Evolutionary conservation across 2,329 filamentous ascomycete species (phyloP), one percentile per base, ranked within the genome.

Genomic region (Cytospora leucostoma): DNA sequence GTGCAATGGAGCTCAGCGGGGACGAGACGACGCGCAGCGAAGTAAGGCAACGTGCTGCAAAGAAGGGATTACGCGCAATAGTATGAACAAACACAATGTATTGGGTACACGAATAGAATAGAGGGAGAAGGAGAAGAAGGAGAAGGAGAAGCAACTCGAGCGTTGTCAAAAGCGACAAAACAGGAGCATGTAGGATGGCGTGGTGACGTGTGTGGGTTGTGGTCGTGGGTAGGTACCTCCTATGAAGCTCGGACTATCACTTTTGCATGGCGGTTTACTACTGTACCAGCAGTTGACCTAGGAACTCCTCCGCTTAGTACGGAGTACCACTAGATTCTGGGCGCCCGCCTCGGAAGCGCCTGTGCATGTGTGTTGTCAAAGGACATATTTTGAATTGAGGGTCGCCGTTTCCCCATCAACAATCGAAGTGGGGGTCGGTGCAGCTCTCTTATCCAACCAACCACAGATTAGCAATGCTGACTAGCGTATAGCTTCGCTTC

Each of bases 41-140:
- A 27, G 35, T 32, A 47, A 49, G 51, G 51, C 40, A n/a, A 50
- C 27, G 27, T n/a, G 51, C 37, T 27, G 32, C 32, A 12, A 21
- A 37, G 12, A 47, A 7, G 44, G 2, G 44, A 21, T 12, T n/a
- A 27, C 27, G 44, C n/a, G 44, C n/a, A 10, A 21, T 35, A 53
- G 59, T 55, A 61, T 61, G 51, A 61, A 61, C 51, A 61, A 61
- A 61, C 59, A 61, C 55, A 50, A 55, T 47, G 44, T 33, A 55
- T 61, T 49, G 21, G 32, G 13, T 55, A 61, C 40, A 38, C 51
- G 51, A 61, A 61, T 50, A 51, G 37, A 21, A 55, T 27, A 33
- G 38, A 55, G 55, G 38, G 40, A 55, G 19, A 50, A 37, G 59
- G n/a, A 61, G 19, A 50, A 38, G 51, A 19, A 34, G 19, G 55